phyloP scores from a whole-genome alignment of 2,329 filamentous ascomycete species.

The Xylaria sp. region DNA sequence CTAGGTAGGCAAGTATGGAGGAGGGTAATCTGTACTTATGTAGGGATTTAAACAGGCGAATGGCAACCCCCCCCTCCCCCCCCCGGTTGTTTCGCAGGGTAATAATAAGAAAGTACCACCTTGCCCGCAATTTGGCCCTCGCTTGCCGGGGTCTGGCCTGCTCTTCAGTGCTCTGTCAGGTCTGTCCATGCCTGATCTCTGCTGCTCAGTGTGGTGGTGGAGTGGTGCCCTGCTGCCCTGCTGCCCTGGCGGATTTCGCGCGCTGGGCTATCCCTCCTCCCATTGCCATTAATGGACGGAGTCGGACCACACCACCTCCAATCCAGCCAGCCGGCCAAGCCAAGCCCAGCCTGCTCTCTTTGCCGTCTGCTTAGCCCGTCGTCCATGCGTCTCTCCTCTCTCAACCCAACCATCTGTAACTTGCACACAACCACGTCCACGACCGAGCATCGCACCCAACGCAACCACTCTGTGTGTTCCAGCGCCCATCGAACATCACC shows the following conservation, averaged over 20 bases:
- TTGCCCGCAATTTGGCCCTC: neutral
- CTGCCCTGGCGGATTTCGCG: neutral
- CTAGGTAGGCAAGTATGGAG: no score
- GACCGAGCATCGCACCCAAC: neutral
- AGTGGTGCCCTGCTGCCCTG: no score
- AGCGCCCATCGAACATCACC: slow-evolving; percentile 18
- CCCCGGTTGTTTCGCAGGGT: neutral
- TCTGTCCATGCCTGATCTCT: neutral
- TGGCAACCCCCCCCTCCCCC: no score
- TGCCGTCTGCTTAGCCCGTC: neutral
- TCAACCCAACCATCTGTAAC: no score
- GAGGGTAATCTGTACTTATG: no score
- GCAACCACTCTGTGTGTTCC: slow-evolving; percentile 9
- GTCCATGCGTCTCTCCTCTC: no score
- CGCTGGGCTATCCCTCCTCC: neutral
- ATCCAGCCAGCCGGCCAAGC: no score
- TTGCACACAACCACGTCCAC: neutral
- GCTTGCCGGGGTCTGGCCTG: neutral
- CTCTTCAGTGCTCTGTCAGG: no score
- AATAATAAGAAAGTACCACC: neutral
- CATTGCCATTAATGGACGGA: no score
- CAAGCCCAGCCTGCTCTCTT: neutral
- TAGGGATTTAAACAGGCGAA: no score
- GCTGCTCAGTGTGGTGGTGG: no score
- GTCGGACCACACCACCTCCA: no score